Percentiles rank a stretch among this genome's conserved stretches.
phyloP scores from a whole-genome alignment of 139 green algal species.

The Gonium pectorale region DNA sequence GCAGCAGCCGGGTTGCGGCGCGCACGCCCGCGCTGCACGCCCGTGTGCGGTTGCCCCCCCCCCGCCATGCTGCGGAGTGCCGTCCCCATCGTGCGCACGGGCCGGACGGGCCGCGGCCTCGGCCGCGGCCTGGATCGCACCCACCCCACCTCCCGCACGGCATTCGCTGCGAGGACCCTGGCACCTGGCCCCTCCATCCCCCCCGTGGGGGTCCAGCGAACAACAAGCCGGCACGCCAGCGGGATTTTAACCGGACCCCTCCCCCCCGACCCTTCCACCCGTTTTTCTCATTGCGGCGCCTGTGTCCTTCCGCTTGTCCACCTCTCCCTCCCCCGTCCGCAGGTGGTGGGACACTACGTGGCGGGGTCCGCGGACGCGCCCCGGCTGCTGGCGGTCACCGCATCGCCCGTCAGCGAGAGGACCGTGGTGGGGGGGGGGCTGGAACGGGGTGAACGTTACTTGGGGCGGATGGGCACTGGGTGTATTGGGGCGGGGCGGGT shows the following conservation, averaged over 20 bases:
- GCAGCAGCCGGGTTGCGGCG: too few species aligned
- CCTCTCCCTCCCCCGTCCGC: not conserved
- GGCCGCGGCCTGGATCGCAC: not conserved
- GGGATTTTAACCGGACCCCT: not conserved
- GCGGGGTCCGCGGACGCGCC: not conserved
- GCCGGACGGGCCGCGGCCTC: not conserved
- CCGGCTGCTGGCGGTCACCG: conserved; percentile 13
- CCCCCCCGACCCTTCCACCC: not conserved
- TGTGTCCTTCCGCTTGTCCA: too few species aligned
- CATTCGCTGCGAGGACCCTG: too few species aligned
- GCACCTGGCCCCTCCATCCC: not conserved
- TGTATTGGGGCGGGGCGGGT: not conserved
- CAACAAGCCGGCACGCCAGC: not conserved
- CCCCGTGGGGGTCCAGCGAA: not conserved
- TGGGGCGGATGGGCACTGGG: not conserved
- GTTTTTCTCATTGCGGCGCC: too few species aligned
- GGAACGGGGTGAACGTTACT: not conserved
- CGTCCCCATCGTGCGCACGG: too few species aligned
- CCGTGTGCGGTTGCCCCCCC: not conserved
- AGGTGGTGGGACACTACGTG: too few species aligned
- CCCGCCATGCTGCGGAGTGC: too few species aligned
- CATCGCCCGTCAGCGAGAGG: not conserved
- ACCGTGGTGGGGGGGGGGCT: not conserved
- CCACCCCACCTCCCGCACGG: too few species aligned
- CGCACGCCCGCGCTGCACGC: too few species aligned